These are phyloP conservation scores for Candida pini DNA, from an alignment of 805 yeast species.

Conservation along the genomic window DNA sequence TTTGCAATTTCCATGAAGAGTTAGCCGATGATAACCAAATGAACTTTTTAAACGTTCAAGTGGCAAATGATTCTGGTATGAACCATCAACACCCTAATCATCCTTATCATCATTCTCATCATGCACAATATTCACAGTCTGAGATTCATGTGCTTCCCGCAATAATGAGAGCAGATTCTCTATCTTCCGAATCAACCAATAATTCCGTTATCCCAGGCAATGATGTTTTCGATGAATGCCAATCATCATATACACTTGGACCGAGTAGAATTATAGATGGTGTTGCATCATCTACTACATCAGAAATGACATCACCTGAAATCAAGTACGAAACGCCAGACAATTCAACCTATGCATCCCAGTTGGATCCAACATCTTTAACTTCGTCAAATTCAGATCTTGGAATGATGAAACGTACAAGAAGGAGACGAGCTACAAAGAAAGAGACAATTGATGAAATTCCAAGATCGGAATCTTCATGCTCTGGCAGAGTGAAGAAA, in stretches of 20 bases:
- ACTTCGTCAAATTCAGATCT: background rate
- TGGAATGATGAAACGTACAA: constrained; percentile 4
- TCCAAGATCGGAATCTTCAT: background rate
- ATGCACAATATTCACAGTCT: background rate
- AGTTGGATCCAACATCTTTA: background rate
- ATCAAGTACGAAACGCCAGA: background rate
- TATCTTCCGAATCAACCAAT: constrained; percentile 12
- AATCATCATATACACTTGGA: background rate
- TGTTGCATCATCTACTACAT: background rate
- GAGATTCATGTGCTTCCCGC: background rate
- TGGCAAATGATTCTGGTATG: no score
- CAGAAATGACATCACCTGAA: background rate
- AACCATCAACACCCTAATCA: background rate
- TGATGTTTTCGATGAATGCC: constrained; percentile 4
- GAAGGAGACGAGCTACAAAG: constrained; percentile 5
- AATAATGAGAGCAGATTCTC: constrained; percentile 3
- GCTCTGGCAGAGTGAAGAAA: constrained; percentile 16
- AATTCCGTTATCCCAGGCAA: constrained; percentile 3
- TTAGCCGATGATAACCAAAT: constrained; percentile 5
- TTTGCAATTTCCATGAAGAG: constrained; percentile 14
- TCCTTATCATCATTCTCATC: background rate
- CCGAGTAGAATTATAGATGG: background rate
- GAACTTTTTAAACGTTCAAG: no score
- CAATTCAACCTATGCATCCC: background rate
- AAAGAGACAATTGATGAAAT: background rate